A percentile compares a stretch with the other conserved stretches of the same genome.
Evolutionary conservation across 1,139 yeast species (phyloP).

Genomic region (Magnusiomyces suaveolens): DNA sequence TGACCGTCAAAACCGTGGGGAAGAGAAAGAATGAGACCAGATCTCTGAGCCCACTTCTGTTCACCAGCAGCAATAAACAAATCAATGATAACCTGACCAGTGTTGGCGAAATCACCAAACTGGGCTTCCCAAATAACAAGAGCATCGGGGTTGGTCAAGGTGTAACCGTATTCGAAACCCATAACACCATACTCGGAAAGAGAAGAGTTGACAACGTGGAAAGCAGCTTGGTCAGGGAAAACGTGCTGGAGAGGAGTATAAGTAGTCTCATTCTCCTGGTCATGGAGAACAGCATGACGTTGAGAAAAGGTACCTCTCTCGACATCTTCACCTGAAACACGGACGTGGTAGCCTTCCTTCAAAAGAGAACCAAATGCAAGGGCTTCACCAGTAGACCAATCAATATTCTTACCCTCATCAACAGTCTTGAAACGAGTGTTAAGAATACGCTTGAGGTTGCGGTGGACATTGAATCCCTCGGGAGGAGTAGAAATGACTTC

Average conservation of each 20-base stretch:
- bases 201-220: slow-evolving; percentile 89
- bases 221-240: slow-evolving; percentile 69
- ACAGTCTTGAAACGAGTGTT: slow-evolving; percentile 77
- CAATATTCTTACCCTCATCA: slow-evolving; percentile 87
- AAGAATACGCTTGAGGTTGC: slow-evolving; percentile 91
- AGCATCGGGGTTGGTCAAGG: slow-evolving; percentile 93
- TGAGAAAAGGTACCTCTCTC: slow-evolving; percentile 99
- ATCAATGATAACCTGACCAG: slow-evolving; percentile 95
- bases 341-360: slow-evolving; percentile 89
- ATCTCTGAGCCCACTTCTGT: slow-evolving; percentile 97
- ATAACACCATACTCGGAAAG: slow-evolving; percentile 97
- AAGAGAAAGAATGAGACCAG: slow-evolving; percentile 87
- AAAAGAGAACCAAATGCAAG: slow-evolving; percentile 91
- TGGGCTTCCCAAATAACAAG: slow-evolving; percentile 99
- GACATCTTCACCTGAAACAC: slow-evolving; percentile 98
- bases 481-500: slow-evolving; percentile 74
- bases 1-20: slow-evolving; percentile 99
- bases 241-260: slow-evolving; percentile 79
- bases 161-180: slow-evolving; percentile 99
- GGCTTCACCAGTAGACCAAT: slow-evolving; percentile 99
- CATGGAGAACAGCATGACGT: slow-evolving; percentile 97
- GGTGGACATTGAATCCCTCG: slow-evolving; percentile 76
- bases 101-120: slow-evolving; percentile 99
- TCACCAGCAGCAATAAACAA: slow-evolving; percentile 97
- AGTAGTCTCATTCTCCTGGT: slow-evolving; percentile 75